Base-by-base conservation (phyloP, 192 early-diverging fungal species). In the Dispira simplex region DNA sequence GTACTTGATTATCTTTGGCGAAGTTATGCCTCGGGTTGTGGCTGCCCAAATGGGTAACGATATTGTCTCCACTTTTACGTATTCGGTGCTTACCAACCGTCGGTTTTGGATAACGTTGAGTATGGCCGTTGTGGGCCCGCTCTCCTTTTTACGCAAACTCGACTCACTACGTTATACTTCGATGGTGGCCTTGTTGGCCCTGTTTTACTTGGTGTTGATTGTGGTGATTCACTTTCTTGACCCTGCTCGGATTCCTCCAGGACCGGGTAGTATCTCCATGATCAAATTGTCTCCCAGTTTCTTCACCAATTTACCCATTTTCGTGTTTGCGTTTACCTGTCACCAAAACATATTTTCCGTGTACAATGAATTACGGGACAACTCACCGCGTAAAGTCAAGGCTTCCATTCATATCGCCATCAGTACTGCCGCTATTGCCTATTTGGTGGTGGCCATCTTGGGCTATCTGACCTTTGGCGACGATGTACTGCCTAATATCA, bases 261-360 rank as follows among this genome's bases (percentile, higher is more conserved):
- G 81, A 4, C 64, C 71, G 39, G 85, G 82, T 23, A 75, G 82
- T 14, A 74, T 90, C 60, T 76, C 79, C 46, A 44, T 78, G 12
- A 68, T 90, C 32, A 72, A 75, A 27, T 71, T 85, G 71, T 81
- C 74, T 14, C 74, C 71, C 43, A 75, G 78, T 45, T 81, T 89
- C 72, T 83, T 91, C 75, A 77, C 82, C 21, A 79, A 81, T 21
- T 70, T 97, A 47, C 97, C 97, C 1, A 89, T 99, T 32, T 99
- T 99, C 81, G 89, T 99, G 20, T 99, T 99, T 82, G 92, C 92
- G 11, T 99, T 96, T 66, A 99, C 97, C 21, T 99, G 96, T 70
- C 95, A 98, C 73, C 95, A 98, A 73, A 98, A 98, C 72, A 91
- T 97, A 52, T 95, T 99, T 66, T 75, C 90, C 9, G 89, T 97